phyloP scores from a whole-genome alignment of 176 grass and related monocot species.

The Eragrostis nindensis region DNA sequence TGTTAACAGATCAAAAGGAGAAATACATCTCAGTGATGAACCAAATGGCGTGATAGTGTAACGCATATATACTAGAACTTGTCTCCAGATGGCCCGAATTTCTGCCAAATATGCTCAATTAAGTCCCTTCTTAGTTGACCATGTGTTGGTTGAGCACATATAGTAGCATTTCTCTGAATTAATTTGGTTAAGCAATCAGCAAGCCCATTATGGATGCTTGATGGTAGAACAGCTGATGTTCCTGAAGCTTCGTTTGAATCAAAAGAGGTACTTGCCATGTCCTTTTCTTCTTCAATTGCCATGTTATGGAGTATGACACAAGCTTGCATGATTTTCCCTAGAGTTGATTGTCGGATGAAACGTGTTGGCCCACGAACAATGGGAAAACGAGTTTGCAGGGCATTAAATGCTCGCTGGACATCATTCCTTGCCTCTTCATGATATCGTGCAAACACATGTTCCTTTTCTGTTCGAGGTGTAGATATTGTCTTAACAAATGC shows the following conservation, averaged over 20 bases:
- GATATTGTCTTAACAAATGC: slow-evolving; percentile 32
- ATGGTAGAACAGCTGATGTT: not conserved
- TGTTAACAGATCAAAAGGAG: not conserved
- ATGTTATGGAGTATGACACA: slow-evolving; percentile 50
- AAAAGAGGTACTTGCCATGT: slow-evolving; percentile 32
- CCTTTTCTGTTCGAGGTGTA: slow-evolving; percentile 42
- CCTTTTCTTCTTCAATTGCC: slow-evolving; percentile 43
- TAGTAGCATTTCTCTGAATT: slow-evolving; percentile 14
- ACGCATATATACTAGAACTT: not conserved
- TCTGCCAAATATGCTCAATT: slow-evolving; percentile 44
- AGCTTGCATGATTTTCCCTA: slow-evolving; percentile 42
- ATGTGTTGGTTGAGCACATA: slow-evolving; percentile 25
- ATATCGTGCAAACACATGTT: slow-evolving; percentile 22
- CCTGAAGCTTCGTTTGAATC: slow-evolving; percentile 13
- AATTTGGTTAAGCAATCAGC: slow-evolving; percentile 5
- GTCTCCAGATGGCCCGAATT: slow-evolving; percentile 19
- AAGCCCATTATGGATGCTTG: slow-evolving; percentile 7
- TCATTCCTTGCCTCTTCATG: slow-evolving; percentile 35
- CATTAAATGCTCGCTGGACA: slow-evolving; percentile 1
- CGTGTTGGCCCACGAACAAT: slow-evolving; percentile 34
- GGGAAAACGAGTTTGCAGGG: slow-evolving; percentile 37
- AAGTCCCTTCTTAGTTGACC: slow-evolving; percentile 28
- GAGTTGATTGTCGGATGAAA: slow-evolving; percentile 16
- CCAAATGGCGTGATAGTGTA: not conserved
- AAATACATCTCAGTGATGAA: not conserved